These are phyloP conservation scores for Sanghuangporus sanghuang DNA, from an alignment of 1,284 basidiomycete species.

Conservation along the genomic window DNA sequence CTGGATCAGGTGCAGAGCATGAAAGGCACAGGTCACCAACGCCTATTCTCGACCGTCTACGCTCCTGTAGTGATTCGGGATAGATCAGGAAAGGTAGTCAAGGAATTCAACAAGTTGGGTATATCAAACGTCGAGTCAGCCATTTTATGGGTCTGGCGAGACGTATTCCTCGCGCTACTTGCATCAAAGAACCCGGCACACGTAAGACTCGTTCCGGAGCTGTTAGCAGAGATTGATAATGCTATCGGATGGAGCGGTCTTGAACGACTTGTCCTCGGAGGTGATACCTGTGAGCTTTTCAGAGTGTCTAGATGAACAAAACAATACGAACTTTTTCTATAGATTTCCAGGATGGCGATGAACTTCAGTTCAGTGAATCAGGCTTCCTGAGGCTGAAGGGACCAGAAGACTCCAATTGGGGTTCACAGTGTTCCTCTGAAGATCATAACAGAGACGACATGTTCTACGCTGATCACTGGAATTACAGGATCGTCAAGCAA, in stretches of 20 bases:
- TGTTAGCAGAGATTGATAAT: slow-evolving; percentile 51
- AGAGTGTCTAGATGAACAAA: slow-evolving; percentile 6
- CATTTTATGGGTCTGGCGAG: slow-evolving; percentile 63
- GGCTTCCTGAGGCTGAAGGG: too few species aligned
- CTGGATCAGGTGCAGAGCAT: slow-evolving; percentile 38
- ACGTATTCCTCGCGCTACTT: slow-evolving; percentile 52
- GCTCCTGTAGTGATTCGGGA: slow-evolving; percentile 41
- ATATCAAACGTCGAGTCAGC: slow-evolving; percentile 43
- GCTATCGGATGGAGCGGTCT: slow-evolving; percentile 44
- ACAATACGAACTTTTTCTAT: slow-evolving; percentile 17
- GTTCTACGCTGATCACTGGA: slow-evolving; percentile 49
- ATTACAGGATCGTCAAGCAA: slow-evolving; percentile 34
- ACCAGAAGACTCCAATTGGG: too few species aligned
- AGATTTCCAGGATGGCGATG: slow-evolving; percentile 1
- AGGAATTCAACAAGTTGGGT: slow-evolving; percentile 45
- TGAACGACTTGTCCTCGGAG: slow-evolving; percentile 48
- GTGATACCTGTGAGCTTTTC: slow-evolving; percentile 33
- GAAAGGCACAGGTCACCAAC: slow-evolving; percentile 49
- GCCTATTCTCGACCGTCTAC: slow-evolving; percentile 40
- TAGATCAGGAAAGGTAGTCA: slow-evolving; percentile 39
- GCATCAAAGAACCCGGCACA: slow-evolving; percentile 32
- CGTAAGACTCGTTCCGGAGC: slow-evolving; percentile 34
- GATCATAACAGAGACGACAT: slow-evolving; percentile 23
- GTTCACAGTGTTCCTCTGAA: too few species aligned
- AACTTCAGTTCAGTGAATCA: too few species aligned